Evolutionary conservation across 257 asterid genomes (phyloP), one percentile per base, ranked within the genome.

Genomic region (Solanum tarijense): DNA sequence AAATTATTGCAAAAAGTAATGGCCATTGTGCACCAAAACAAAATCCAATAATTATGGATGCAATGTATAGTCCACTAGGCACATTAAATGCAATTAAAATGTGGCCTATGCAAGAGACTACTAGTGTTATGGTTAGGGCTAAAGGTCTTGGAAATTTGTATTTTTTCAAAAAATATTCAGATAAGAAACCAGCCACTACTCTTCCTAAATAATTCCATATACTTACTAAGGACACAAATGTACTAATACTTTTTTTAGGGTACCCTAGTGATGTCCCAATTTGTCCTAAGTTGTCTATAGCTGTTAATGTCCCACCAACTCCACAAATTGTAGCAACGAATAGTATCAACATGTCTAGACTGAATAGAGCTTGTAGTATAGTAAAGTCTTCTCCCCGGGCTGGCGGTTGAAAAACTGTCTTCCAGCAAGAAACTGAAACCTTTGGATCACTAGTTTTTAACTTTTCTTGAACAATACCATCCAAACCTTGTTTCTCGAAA

Each of bases 21-120:
- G 98, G 98, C 98, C 98, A 94, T 87, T 95, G 98, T 2, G 98
- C 98, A 0, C 98, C 98, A 87, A 95, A 95, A 74, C 98, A 95
- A 89, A 95, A 95, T 11, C 98, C 98, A 74, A 95, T 95, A 14
- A 95, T 90, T 41, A 95, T 95, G 0, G 98, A 95, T 8, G 98
- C 97, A 6, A 94, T 23, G 78, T 95, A 95, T 2, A 95, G 93
- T 29, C 97, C 98, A 76, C 91, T 91, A 2, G 91, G 91, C 27
- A 93, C 95, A 25, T 90, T 88, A 82, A 94, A 94, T 2, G 98
- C 98, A 39, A 95, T 94, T 36, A 94, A 52, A 1, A 94, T 52
- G 73, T 95, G 98, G 2, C 98, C 98, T 2, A 90, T n/a, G 88
- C 95, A 92, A 1, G 98, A 94, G 25, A 94, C 20, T 0, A 83